Evolutionary conservation across 345 rosid species (phyloP).

Genomic region (Linum lewisii): DNA sequence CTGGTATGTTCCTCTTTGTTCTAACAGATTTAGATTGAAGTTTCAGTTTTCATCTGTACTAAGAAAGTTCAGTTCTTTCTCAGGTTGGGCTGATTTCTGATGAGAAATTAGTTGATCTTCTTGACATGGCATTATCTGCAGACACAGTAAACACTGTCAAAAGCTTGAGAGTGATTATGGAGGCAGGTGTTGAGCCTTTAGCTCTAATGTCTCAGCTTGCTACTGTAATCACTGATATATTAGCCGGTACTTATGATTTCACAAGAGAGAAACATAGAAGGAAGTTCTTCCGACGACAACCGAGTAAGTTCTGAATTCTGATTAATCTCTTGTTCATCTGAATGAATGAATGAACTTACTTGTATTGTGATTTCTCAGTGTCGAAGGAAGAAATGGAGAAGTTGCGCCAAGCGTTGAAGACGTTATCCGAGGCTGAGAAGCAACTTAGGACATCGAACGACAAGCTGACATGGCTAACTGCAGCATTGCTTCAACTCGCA

Average conservation of each 20-base stretch:
- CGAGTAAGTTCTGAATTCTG: background rate
- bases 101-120: constrained; percentile 22
- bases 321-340: too few relatives aligned
- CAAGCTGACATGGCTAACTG: constrained; percentile 19
- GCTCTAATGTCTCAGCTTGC: constrained; percentile 23
- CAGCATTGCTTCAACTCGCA: constrained; percentile 26
- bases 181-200: constrained; percentile 23
- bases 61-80: background rate
- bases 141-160: constrained; percentile 24
- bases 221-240: constrained; percentile 22
- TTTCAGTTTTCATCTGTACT: background rate
- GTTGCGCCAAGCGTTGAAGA: constrained; percentile 25
- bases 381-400: constrained; percentile 16
- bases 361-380: constrained; percentile 9
- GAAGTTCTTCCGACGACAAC: constrained; percentile 9
- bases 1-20: constrained; percentile 15
- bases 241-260: constrained; percentile 13
- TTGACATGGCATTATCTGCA: constrained; percentile 21
- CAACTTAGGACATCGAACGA: constrained; percentile 18
- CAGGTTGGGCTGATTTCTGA: constrained; percentile 27
- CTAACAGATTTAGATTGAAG: background rate
- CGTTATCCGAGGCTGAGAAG: constrained; percentile 20
- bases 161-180: constrained; percentile 15
- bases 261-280: constrained; percentile 5
- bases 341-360: too few relatives aligned